These are phyloP conservation scores for Desmodesmus armatus DNA, from an alignment of 139 green algal species.

Conservation along the genomic window DNA sequence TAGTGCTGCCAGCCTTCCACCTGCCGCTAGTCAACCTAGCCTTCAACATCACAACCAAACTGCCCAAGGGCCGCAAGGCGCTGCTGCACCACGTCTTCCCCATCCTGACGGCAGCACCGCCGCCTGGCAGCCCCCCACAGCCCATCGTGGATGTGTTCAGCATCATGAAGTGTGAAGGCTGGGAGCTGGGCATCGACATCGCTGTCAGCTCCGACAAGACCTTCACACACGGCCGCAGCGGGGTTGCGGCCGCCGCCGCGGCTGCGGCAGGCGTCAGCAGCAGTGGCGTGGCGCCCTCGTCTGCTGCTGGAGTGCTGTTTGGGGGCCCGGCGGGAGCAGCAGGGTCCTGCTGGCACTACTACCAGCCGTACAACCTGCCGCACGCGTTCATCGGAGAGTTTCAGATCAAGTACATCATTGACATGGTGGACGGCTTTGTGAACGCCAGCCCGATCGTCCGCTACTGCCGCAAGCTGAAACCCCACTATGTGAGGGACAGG, in stretches of 20 bases:
- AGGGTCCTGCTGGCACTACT: constrained; percentile 40
- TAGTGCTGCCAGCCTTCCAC: constrained; percentile 58
- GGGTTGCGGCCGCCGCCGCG: neutral
- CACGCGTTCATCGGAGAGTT: constrained; percentile 57
- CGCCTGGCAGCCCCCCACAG: constrained; percentile 46
- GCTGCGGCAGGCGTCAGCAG: neutral
- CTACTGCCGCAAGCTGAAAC: constrained; percentile 31
- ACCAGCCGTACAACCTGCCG: constrained; percentile 32
- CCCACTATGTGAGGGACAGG: constrained; percentile 13
- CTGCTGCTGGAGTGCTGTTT: neutral
- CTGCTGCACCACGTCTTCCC: constrained; percentile 76
- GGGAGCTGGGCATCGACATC: constrained; percentile 52
- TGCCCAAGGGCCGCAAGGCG: constrained; percentile 58
- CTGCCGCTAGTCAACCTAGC: constrained; percentile 46
- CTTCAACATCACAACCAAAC: constrained; percentile 53
- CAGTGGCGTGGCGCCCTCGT: neutral
- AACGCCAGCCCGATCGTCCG: constrained; percentile 24
- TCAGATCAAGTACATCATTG: constrained; percentile 56
- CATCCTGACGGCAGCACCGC: neutral
- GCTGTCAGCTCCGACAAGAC: constrained; percentile 40
- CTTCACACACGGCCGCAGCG: neutral
- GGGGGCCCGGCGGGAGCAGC: neutral
- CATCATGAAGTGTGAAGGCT: constrained; percentile 50
- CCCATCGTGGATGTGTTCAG: constrained; percentile 57
- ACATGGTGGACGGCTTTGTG: constrained; percentile 21